A percentile compares a stretch with the other conserved stretches of the same genome.
Conservation (phyloP, 2,329 filamentous ascomycete species). For the Pyrenophora graminea region DNA sequence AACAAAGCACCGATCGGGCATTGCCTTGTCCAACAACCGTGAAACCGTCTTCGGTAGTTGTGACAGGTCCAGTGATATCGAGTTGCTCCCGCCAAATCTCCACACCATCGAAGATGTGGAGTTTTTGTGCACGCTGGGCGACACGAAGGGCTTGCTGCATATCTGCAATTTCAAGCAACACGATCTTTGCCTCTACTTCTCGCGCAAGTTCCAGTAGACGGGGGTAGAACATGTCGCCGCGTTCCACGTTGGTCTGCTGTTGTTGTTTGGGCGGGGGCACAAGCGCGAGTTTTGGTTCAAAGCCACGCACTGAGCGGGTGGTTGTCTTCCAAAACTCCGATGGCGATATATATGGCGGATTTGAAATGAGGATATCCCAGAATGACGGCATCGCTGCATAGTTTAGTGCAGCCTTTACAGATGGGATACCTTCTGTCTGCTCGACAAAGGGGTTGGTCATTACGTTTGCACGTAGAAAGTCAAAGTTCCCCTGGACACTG, state of each 20-base stretch:
- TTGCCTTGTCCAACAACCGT: conserved; percentile 47
- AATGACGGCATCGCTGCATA: conserved; percentile 19
- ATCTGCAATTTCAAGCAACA: conserved; percentile 75
- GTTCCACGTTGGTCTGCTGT: conserved; percentile 25
- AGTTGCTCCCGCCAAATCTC: conserved; percentile 74
- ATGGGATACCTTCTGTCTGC: conserved; percentile 10
- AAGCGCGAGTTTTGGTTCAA: conserved; percentile 79
- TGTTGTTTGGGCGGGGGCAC: conserved; percentile 51
- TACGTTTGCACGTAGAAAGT: conserved; percentile 55
- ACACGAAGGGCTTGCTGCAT: conserved; percentile 69
- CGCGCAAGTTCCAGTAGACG: conserved; percentile 63
- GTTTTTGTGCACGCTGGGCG: conserved; percentile 49
- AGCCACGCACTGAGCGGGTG: conserved; percentile 74
- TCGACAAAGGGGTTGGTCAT: conserved; percentile 55
- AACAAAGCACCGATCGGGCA: conserved; percentile 52
- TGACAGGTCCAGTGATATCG: conserved; percentile 2
- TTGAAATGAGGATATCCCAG: conserved; percentile 74
- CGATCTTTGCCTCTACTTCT: conserved; percentile 56
- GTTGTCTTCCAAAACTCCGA: conserved; percentile 65
- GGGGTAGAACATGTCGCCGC: conserved; percentile 68
- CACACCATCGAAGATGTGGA: conserved; percentile 46
- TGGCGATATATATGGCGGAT: conserved; percentile 87
- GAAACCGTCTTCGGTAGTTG: conserved; percentile 19
- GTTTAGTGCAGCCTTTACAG: conserved; percentile 26
- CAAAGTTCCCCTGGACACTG: conserved; percentile 37